Evolutionary conservation across 495 filamentous ascomycete genomes (phyloP).

Genomic region (Lentithecium fluviatile): DNA sequence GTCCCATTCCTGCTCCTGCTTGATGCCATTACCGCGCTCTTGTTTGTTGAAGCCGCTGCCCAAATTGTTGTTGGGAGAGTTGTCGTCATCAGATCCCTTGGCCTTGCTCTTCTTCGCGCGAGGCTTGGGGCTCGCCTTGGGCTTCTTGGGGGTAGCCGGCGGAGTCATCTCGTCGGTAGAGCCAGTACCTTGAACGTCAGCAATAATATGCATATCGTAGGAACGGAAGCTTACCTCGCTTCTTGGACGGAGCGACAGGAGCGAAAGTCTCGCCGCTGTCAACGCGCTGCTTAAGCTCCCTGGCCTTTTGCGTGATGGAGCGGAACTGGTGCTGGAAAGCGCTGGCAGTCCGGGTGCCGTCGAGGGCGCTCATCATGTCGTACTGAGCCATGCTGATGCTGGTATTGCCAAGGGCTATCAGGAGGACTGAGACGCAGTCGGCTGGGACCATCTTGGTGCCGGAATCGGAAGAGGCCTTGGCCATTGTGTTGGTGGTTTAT

Average conservation of each 20-base stretch:
- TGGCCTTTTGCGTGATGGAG: constrained; percentile 18
- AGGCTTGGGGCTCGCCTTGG: constrained; percentile 6
- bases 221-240: constrained; percentile 17
- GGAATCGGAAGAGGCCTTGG: background rate
- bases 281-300: constrained; percentile 21
- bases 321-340: constrained; percentile 29
- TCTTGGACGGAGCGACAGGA: constrained; percentile 16
- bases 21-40: background rate
- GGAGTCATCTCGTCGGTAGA: background rate
- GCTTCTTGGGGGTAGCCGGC: constrained; percentile 10
- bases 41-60: too few relatives aligned
- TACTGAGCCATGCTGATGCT: constrained; percentile 13
- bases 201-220: background rate
- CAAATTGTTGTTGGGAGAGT: background rate
- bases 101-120: too few relatives aligned
- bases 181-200: background rate
- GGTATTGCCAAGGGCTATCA: constrained; percentile 5
- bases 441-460: constrained; percentile 11
- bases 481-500: background rate
- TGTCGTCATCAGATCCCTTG: background rate
- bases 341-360: constrained; percentile 20
- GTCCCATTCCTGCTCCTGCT: background rate
- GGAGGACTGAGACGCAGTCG: constrained; percentile 24
- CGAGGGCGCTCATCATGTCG: constrained; percentile 31
- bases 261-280: constrained; percentile 25